Evolutionary conservation across 805 yeast species (phyloP).

Genomic region (Wickerhamomyces strasburgensis): DNA sequence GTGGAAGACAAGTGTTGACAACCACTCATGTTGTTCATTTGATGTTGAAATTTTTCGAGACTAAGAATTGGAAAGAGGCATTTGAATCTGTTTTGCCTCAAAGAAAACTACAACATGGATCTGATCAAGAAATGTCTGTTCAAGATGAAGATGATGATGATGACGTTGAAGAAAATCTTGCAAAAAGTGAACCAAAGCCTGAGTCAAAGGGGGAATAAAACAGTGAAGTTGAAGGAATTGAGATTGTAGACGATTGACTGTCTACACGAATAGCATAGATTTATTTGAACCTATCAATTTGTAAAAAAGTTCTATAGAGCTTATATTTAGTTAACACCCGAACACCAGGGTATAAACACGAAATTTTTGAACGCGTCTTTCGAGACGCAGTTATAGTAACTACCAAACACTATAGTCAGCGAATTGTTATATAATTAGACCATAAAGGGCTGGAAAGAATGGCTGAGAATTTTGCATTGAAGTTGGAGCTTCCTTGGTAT

Average conservation of each 20-base stretch:
- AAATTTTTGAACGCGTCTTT: too few relatives aligned
- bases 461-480: conserved; percentile 4
- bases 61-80: conserved; percentile 77
- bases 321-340: too few relatives aligned
- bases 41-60: conserved; percentile 73
- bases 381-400: too few relatives aligned
- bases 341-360: too few relatives aligned
- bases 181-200: neutral
- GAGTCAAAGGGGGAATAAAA: conserved; percentile 18
- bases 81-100: conserved; percentile 85
- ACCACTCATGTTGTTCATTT: conserved; percentile 94
- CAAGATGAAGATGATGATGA: conserved; percentile 40
- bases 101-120: conserved; percentile 46
- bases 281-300: too few relatives aligned
- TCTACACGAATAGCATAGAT: too few relatives aligned
- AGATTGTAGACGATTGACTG: neutral
- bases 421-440: too few relatives aligned
- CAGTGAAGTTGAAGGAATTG: conserved; percentile 23
- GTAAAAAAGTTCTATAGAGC: too few relatives aligned
- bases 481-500: conserved; percentile 25
- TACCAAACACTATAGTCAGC: too few relatives aligned
- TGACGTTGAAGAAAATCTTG: conserved; percentile 20
- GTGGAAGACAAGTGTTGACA: conserved; percentile 86
- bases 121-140: conserved; percentile 45
- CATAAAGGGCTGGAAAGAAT: too few relatives aligned